Evolutionary conservation across 148 eudicot genomes (phyloP), one percentile per base, ranked within the genome.

Genomic region (Amaranthus hypochondriacus): DNA sequence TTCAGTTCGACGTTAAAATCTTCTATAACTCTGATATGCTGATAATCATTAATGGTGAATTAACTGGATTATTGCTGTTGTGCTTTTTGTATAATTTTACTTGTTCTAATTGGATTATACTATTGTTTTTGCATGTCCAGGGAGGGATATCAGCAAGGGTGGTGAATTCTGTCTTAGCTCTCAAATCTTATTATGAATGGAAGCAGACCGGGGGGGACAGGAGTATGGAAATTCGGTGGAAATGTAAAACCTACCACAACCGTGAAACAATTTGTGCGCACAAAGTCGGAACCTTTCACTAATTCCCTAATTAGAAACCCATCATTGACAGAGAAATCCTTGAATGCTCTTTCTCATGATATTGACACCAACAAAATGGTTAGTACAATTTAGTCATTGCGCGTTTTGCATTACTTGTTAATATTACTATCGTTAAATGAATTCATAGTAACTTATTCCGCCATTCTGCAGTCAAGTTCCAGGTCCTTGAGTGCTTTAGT

Each of bases 141-240:
- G 99, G 97, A 78, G 99, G 97, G 28, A 87, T 90, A 83, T 85
- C 97, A 68, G 85, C 92, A 44, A 92, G 99, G 80, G 85, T 92
- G 68, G 94, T 96, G 59, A 92, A 87, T 73, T 86, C 89, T 69
- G 91, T 92, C 72, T 75, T 96, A 80, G 97, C 92, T 71, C 96
- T 96, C 50, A 96, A 96, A 83, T 90, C 96, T 56, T 92, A 87
- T 78, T 79, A 81, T 61, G 96, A 96, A 57, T 89, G 96, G 96
- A 96, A 88, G 85, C 92, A 89, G 72, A 7, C 84, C n/a, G 97
- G 96, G 44, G 44, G 89, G 90, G 28, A 85, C 81, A 74, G 97
- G 99, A 73, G 87, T 90, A 14, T 92, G 97, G 99, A 95, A 89
- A 78, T 92, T 86, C 64, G 90, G 99, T 44, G 97, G 99, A 75